Evolutionary conservation across 169 alveolate genomes (phyloP), one percentile per base, ranked within the genome.

Genomic region (Cardiosporidium cionae): DNA sequence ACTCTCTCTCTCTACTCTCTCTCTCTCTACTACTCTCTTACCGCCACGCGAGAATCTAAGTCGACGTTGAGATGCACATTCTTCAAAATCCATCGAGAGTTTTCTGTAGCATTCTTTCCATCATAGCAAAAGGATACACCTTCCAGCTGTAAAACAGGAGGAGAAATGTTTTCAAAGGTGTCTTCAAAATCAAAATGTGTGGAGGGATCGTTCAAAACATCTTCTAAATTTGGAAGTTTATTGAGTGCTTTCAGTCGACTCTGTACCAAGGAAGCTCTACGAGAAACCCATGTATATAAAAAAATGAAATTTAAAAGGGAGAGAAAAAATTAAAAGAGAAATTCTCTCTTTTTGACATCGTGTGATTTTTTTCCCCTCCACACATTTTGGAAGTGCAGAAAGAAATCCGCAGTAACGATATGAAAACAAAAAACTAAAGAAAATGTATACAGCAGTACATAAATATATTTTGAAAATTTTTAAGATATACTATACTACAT

Each of bases 171-270:
- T 58, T 70, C 85, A 44, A 16, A 16, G 29, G 92, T 92, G 68
- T 91, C 95, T 31, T 93, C 88, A 78, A 92, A 89, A n/a, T 94
- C 93, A 84, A 95, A 93, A 7, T 90, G 87, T 71, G 94, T 93
- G 37, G 97, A 86, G 16, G 99, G 98, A 85, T 96, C 99, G 71
- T 92, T 96, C 34, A 91, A 82, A 33, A 94, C 93, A 80, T 91
- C 96, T 70, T 94, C 98, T 32, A 96, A 87, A 62, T 94, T 79
- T 52, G 97, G 98, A 88, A 95, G 89, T 84, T 89, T 92, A 33
- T 90, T 87, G 73, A 96, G 84, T 58, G 93, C 91, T 75, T 96
- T 96, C 33, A 96, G 93, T 76, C 99, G 86, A 68, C 97, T 90
- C 77, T 96, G 96, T 9, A 96, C 99, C 65, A 94, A 80, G 58